Evolutionary conservation across 352 stramenopile genomes (phyloP), one percentile per base, ranked within the genome.

Genomic region (Pythium guiyangense): DNA sequence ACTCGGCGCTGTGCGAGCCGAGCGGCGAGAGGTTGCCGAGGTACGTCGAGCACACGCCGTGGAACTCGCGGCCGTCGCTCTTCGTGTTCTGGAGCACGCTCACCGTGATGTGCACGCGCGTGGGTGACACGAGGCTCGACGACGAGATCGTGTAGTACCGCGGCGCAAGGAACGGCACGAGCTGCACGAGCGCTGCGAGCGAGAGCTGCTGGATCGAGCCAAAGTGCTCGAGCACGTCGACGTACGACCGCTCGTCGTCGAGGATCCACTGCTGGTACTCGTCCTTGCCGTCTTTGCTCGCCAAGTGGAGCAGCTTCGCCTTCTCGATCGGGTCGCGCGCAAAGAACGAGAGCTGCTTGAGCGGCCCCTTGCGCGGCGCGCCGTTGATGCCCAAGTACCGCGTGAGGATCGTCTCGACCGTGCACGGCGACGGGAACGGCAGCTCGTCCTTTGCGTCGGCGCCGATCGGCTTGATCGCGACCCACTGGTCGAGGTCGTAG

Each of bases 101-200:
- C 25, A 99, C 90, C 4, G 97, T 99, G 46, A 98, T 72, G 66
- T 99, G 94, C 31, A 99, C 84, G 20, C 79, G 82, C 47, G 90
- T 84, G 6, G 96, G 94, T 67, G 97, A 87, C 3, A 97, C 84
- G 40, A 85, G 74, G 44, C 89, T 92, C 12, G 91, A 99, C 4
- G 96, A 99, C 34, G 94, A 96, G 63, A 99, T 99, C 12, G 97
- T 99, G 74, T 99, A 99, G 68, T 98, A 98, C 9, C 97, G 88
- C n/a, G 97, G 95, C 64, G 96, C 75, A 20, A 99, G 67, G 60
- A 89, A 90, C 20, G 96, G 97, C 49, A 97, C 87, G 22, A 98
- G 60, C 53, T 97, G 74, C 31, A 93, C 72, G n/a, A 99, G 70
- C 48, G 97, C 94, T 40, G 77, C 64, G 17, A 92, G 56, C 4